Evolutionary conservation across 2,329 filamentous ascomycete genomes (phyloP).

Genomic region (Beauveria pseudobassiana): DNA sequence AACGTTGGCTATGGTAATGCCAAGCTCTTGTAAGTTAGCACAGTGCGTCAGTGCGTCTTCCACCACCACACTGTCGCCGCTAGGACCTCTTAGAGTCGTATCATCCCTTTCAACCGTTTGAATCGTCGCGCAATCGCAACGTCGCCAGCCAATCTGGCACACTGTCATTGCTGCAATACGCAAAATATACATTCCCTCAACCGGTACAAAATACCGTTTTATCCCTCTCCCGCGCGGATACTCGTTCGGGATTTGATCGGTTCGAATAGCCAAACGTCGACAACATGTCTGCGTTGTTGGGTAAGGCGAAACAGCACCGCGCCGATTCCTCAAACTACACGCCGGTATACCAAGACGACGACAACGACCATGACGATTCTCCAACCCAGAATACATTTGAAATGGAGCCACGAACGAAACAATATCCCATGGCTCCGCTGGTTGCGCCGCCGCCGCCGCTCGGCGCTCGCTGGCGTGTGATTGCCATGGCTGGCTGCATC

Average conservation of each 20-base stretch:
- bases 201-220: too few species aligned
- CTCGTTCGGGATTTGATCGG: background rate
- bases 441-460: constrained; percentile 10
- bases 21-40: background rate
- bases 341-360: constrained; percentile 26
- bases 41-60: background rate
- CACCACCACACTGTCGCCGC: background rate
- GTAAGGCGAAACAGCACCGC: background rate
- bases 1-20: background rate
- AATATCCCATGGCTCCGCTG: background rate
- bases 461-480: constrained; percentile 20
- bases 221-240: background rate
- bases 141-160: background rate
- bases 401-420: background rate
- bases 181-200: too few species aligned
- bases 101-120: background rate
- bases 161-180: background rate
- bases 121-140: background rate
- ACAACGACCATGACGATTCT: constrained; percentile 11
- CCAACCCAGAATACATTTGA: background rate
- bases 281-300: constrained; percentile 4
- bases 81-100: background rate
- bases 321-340: constrained; percentile 22
- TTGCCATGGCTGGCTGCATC: constrained; percentile 25
- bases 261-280: background rate